Base-by-base conservation (phyloP, 1,284 basidiomycete genomes). In the Cryptococcus sp. region DNA sequence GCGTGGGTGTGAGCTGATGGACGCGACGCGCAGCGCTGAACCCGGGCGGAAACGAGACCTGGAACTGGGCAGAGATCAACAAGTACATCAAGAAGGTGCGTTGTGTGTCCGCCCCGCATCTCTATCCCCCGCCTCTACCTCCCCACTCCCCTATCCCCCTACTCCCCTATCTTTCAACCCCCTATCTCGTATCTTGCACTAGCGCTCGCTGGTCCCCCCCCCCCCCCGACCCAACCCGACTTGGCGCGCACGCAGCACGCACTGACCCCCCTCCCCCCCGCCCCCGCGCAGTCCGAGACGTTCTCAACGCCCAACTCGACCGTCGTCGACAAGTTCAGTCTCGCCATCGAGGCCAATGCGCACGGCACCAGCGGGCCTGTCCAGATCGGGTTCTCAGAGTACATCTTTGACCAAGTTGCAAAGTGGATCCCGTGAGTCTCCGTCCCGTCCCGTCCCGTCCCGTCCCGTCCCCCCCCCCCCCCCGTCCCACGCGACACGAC, bases 361-460 rank as follows among this genome's bases (percentile, higher is more conserved):
- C 82, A 83, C 61, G 83, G 83, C 6, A 66, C 64, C 7, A 56
- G 65, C 8, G 83, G 83, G 5, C 80, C 81, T 5, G 71, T 83
- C 46, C 79, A 79, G 46, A 65, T 72, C 39, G 77, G 69, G 33
- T 73, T 67, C 63, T 72, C 73, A 2, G 59, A 69, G 24, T 78
- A 69, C 71, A 80, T 83, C 52, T 78, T 80, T 40, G 79, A 79
- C 35, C 67, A 80, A 18, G 78, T 82, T 9, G 79, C 79, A 15
- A 78, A 82, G 68, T 87, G 84, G 84, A 80, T 81, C 38, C 76
- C 70, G 63, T 69, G 36, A 57, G 65, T 63, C 38, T 11, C 9
- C 48, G 16, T 20, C n/a, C 12, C 23, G 47, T 6, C 24, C 7
- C 23, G 12, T n/a, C n/a, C n/a, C n/a, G 38, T 12, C n/a, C 38